Percentiles rank a stretch among this genome's conserved stretches.
These are phyloP conservation scores for Cochlearia excelsa DNA, from an alignment of 345 rosid genomes.

Conservation along the genomic window DNA sequence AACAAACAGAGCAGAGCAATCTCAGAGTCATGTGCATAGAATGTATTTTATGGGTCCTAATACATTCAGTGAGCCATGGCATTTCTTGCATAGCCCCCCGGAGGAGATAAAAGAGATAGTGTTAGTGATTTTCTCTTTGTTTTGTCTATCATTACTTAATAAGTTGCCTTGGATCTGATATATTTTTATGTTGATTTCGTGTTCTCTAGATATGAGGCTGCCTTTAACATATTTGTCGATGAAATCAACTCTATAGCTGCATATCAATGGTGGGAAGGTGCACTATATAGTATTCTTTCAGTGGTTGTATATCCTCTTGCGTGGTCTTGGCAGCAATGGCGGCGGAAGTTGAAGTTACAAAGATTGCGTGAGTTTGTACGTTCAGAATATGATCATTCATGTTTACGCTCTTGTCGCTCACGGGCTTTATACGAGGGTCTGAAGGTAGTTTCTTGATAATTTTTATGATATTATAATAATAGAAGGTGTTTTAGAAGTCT, in stretches of 20 bases:
- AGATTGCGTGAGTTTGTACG: conserved; percentile 93
- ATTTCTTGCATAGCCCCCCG: conserved; percentile 92
- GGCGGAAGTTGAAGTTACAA: conserved; percentile 78
- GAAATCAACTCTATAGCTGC: conserved; percentile 93
- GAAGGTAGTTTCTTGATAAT: conserved; percentile 56
- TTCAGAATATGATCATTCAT: conserved; percentile 97
- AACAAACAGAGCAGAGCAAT: conserved; percentile 96
- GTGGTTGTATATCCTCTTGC: conserved; percentile 82
- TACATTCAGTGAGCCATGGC: conserved; percentile 97
- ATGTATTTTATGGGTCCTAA: conserved; percentile 98
- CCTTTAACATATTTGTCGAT: conserved; percentile 89
- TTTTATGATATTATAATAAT: conserved; percentile 8
- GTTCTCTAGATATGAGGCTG: conserved; percentile 79
- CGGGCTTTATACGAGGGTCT: conserved; percentile 99
- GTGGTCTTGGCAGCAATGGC: conserved; percentile 99
- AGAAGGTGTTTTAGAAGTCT: too few species aligned
- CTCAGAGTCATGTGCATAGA: conserved; percentile 93
- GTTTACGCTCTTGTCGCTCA: conserved; percentile 97
- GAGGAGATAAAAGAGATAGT: conserved; percentile 94
- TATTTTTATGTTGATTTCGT: conserved; percentile 26
- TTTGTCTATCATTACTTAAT: conserved; percentile 9
- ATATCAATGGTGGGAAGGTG: conserved; percentile 99
- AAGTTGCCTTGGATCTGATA: conserved; percentile 22
- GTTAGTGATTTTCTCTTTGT: conserved; percentile 47
- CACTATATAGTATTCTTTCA: conserved; percentile 76